Conservation (phyloP, 768 basidiomycete genomes). For the Cystofilobasidium ferigula region DNA sequence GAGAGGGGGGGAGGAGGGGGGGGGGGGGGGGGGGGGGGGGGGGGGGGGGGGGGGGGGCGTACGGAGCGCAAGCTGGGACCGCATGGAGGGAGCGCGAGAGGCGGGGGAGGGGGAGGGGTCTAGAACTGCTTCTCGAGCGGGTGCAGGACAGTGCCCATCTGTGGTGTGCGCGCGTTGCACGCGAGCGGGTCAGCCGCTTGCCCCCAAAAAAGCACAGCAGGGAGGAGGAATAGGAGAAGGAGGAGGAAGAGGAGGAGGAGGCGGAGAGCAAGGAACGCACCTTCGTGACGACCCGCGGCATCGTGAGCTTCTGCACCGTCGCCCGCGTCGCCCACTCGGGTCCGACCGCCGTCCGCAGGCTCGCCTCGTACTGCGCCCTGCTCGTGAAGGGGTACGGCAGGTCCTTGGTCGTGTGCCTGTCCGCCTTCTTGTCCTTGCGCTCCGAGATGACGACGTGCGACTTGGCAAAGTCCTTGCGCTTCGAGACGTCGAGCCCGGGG, state of each 20-base stretch:
- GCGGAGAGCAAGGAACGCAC: slow-evolving; percentile 38
- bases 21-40: too few species aligned
- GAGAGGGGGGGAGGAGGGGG: too few species aligned
- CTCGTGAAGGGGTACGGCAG: slow-evolving; percentile 90
- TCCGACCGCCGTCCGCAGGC: slow-evolving; percentile 69
- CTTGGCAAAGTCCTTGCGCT: slow-evolving; percentile 73
- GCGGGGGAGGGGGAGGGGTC: not conserved
- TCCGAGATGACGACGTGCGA: slow-evolving; percentile 91
- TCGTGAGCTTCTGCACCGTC: slow-evolving; percentile 48
- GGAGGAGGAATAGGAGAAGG: not conserved
- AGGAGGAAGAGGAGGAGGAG: not conserved
- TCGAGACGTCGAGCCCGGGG: slow-evolving; percentile 63
- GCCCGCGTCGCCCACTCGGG: slow-evolving; percentile 87
- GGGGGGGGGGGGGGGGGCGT: too few species aligned
- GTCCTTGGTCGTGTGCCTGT: slow-evolving; percentile 79
- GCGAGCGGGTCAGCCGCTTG: too few species aligned
- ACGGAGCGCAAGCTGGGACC: not conserved
- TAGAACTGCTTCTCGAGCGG: slow-evolving; percentile 52
- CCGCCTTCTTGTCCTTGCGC: slow-evolving; percentile 84
- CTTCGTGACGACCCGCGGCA: slow-evolving; percentile 81
- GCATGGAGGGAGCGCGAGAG: not conserved
- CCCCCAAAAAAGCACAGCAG: slow-evolving; percentile 11
- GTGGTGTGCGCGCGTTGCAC: too few species aligned
- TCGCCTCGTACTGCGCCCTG: slow-evolving; percentile 79
- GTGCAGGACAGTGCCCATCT: slow-evolving; percentile 63